These are phyloP conservation scores for Trypethelium eluteriae DNA, from an alignment of 495 filamentous ascomycete genomes.

Conservation along the genomic window DNA sequence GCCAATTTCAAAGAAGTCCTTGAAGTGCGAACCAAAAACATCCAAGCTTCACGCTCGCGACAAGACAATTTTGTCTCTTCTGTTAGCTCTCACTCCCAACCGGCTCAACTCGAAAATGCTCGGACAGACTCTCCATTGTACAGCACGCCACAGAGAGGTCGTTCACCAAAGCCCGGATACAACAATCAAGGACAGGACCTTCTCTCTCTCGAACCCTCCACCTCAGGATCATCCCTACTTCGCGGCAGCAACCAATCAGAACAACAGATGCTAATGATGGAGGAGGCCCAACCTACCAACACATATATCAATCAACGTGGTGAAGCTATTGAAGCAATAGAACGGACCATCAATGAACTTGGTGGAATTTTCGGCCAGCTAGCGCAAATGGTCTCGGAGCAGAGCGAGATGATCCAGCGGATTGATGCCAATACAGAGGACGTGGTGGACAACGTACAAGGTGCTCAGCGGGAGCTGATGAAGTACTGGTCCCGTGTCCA, in stretches of 20 bases:
- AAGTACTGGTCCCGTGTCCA: conserved; percentile 95
- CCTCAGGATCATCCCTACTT: conserved; percentile 46
- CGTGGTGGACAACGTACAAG: conserved; percentile 93
- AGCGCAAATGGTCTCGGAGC: conserved; percentile 95
- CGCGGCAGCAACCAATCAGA: conserved; percentile 54
- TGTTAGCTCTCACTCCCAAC: conserved; percentile 66
- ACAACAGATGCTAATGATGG: conserved; percentile 89
- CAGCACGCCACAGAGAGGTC: conserved; percentile 60
- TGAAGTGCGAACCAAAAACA: conserved; percentile 95
- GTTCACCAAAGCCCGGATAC: conserved; percentile 53
- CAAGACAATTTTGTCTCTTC: conserved; percentile 95
- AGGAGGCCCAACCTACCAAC: conserved; percentile 79
- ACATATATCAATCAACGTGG: conserved; percentile 87
- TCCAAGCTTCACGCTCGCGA: conserved; percentile 81
- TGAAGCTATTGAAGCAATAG: conserved; percentile 94
- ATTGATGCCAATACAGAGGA: conserved; percentile 89
- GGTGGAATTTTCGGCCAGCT: conserved; percentile 95
- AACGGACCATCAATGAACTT: conserved; percentile 87
- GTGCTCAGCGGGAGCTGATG: conserved; percentile 85
- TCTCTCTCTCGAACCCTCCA: conserved; percentile 72
- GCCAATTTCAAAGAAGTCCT: conserved; percentile 96
- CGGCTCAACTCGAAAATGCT: conserved; percentile 36
- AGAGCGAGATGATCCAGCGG: conserved; percentile 79
- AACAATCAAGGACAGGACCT: conserved; percentile 55
- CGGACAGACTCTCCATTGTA: conserved; percentile 76